phyloP scores from a whole-genome alignment of 768 basidiomycete genomes.

The Mrakia gelida region DNA sequence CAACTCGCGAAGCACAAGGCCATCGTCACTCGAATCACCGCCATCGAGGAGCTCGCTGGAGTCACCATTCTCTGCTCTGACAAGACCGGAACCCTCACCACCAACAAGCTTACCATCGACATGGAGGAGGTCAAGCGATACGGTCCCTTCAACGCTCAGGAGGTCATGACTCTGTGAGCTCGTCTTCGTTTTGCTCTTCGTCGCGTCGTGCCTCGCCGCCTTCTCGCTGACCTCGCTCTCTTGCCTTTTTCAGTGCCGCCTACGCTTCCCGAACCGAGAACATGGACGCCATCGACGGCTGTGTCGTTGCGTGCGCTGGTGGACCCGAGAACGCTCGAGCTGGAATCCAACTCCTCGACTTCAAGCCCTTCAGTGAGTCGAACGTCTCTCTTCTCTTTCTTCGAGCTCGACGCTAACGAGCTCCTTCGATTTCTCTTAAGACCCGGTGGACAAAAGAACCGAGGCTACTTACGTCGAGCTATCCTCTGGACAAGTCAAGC shows the following conservation, averaged over 20 bases:
- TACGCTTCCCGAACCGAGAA: constrained; percentile 98
- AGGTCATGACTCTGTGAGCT: constrained; percentile 72
- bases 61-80: constrained; percentile 98
- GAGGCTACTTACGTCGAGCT: constrained; percentile 97
- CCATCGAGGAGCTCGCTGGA: constrained; percentile 96
- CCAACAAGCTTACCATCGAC: constrained; percentile 99
- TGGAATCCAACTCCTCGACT: constrained; percentile 93
- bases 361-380: constrained; percentile 84
- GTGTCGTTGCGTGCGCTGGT: constrained; percentile 74
- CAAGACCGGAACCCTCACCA: constrained; percentile 97
- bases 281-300: constrained; percentile 92
- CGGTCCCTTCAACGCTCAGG: constrained; percentile 78
- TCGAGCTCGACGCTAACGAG: background rate
- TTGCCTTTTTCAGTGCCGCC: constrained; percentile 53
- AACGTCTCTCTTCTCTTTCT: background rate
- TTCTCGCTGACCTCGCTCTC: background rate
- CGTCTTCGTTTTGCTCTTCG: background rate
- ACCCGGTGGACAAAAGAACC: constrained; percentile 98
- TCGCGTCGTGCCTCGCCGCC: background rate
- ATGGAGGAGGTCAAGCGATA: constrained; percentile 85
- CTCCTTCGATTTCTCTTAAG: background rate
- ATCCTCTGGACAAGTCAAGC: constrained; percentile 90
- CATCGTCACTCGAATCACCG: constrained; percentile 98
- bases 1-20: constrained; percentile 99
- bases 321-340: constrained; percentile 70